Evolutionary conservation across 176 grass and related monocot genomes (phyloP), one percentile per base, ranked within the genome.

Genomic region (Hyparrhenia diplandra): DNA sequence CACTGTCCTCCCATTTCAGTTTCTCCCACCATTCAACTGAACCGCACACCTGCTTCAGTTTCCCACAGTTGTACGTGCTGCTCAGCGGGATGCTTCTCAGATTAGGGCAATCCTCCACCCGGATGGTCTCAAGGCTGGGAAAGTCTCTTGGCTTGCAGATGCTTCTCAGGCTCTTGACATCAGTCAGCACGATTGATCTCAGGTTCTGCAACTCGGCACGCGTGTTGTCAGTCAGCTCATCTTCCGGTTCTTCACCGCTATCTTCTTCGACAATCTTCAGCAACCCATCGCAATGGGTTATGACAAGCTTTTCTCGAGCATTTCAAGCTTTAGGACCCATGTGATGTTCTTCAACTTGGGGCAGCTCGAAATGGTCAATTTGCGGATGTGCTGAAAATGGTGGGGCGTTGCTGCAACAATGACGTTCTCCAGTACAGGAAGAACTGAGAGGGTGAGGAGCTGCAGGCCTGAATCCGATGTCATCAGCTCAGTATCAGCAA

Each of bases 21-120:
- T 67, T 64, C 45, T 69, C 51, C 94, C 94, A 97, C 94, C 94
- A 97, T 9, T 87, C 91, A 36, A 4, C 13, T 10, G 85, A 82
- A 18, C 94, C 91, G 36, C 88, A 91, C 52, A 97, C 87, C 41
- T 91, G 91, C 55, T 93, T 88, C 37, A 97, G 66, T 75, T 93
- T 97, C 13, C 23, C 69, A 36, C 46, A 85, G 0, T 77, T 73
- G 8, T 72, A 45, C 0, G 43, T 55, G 79, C 40, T 60, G 51
- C 69, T 67, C 58, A 91, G 23, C 0, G 94, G 91, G 54, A 93
- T 77, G 46, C 35, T 79, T 58, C 27, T 89, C 21, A 97, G 60
- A 75, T 87, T 88, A 34, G 84, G 57, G 67, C 91, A 97, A 1
- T 64, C 71, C 55, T 97, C 90, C 57, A 97, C 94, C 14, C 84